phyloP scores from a whole-genome alignment of 2,329 filamentous ascomycete genomes.

The Ophiocordyceps camponoti-rufipedis region DNA sequence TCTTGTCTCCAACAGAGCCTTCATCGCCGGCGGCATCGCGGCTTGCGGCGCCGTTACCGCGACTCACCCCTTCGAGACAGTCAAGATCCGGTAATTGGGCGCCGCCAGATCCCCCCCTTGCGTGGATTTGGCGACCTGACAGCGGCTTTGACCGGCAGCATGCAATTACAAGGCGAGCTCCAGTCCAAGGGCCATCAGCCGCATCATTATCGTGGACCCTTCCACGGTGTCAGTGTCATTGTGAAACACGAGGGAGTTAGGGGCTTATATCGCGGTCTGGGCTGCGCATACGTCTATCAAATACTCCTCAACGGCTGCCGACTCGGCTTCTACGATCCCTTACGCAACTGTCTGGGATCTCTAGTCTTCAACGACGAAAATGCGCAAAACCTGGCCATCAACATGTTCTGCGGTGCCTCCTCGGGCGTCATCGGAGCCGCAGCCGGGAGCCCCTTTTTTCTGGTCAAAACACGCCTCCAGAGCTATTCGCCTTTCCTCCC shows the following conservation, averaged over 20 bases:
- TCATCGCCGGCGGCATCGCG: conserved; percentile 89
- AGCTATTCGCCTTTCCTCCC: conserved; percentile 85
- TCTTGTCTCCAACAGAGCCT: conserved; percentile 37
- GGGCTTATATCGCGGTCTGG: conserved; percentile 76
- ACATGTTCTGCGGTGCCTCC: conserved; percentile 79
- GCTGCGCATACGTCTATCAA: conserved; percentile 91
- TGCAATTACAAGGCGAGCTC: conserved; percentile 93
- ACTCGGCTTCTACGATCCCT: conserved; percentile 91
- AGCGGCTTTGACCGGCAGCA: conserved; percentile 25
- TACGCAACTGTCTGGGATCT: conserved; percentile 53
- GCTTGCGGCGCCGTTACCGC: conserved; percentile 95
- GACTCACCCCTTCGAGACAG: conserved; percentile 94
- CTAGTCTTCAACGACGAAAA: conserved; percentile 52
- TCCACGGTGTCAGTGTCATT: conserved; percentile 84
- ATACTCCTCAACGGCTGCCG: conserved; percentile 92
- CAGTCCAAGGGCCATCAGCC: conserved; percentile 72
- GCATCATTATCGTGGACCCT: conserved; percentile 74
- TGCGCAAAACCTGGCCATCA: conserved; percentile 75
- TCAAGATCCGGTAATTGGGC: conserved; percentile 72
- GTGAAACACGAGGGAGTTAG: conserved; percentile 73
- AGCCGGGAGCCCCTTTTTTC: conserved; percentile 91
- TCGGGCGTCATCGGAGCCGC: conserved; percentile 84
- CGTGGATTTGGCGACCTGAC: neutral
- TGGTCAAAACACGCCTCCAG: conserved; percentile 91
- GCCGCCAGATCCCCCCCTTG: neutral